Evolutionary conservation across 2,329 filamentous ascomycete genomes (phyloP), one percentile per base, ranked within the genome.

Genomic region (Aspergillus hiratsukae): DNA sequence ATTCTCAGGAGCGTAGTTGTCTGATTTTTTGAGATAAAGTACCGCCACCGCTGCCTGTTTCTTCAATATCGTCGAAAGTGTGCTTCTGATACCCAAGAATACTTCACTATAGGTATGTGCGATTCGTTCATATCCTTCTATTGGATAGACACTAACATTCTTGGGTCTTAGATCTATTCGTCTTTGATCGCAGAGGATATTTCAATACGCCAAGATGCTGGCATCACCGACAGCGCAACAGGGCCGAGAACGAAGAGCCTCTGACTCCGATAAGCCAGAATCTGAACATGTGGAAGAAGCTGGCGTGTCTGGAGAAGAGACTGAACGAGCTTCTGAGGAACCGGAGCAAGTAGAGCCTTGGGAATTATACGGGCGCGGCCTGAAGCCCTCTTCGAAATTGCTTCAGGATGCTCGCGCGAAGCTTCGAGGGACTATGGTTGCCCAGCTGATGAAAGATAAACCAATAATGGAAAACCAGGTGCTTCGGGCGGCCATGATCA

Each of bases 221-320:
- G 19, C 43, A 11, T 23, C 21, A 46, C 8, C 8, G 43, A 46
- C 10, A 14, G 21, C 21, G 43, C 43, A 23, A 46, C n/a, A 23
- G 23, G 43, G 23, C 9, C 43, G 21, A 46, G 11, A 11, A 23
- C 19, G 21, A 46, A 23, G 21, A 19, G 17, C 21, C 27, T 50
- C 45, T 9, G 46, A 43, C 3, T 8, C 17, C 19, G 54, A 54
- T 11, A 43, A 10, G 7, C 54, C 57, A 1, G 48, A 57, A 25
- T 17, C 48, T 41, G 48, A 59, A 40, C 54, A 57, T 52, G 54
- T 59, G 27, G 54, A 57, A 51, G 43, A 41, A 19, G 28, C 35
- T 17, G 6, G 11, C 41, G 4, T 28, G 17, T 25, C 31, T 27
- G 28, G 17, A 48, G 27, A 40, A 43, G 4, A 19, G 11, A 3